Percentiles rank a stretch among this genome's conserved stretches.
Conservation (phyloP, 148 eudicot species). For the Rhododendron ferrugineum region DNA sequence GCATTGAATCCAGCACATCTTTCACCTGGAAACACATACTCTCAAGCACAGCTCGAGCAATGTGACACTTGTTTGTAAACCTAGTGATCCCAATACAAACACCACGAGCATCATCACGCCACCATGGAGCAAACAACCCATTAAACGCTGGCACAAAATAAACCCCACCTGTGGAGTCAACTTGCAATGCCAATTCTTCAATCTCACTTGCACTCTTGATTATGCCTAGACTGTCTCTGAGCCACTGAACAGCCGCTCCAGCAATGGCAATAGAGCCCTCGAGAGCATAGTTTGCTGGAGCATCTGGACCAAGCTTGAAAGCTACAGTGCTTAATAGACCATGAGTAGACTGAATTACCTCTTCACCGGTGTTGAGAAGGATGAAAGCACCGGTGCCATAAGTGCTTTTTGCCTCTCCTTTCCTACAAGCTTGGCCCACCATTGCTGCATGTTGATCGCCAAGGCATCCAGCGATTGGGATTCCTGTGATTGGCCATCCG, state of each 20-base stretch:
- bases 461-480: constrained; percentile 94
- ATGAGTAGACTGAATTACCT: constrained; percentile 59
- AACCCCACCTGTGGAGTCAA: constrained; percentile 84
- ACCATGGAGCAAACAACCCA: constrained; percentile 99
- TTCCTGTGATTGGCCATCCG: constrained; percentile 81
- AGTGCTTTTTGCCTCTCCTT: constrained; percentile 95
- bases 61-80: constrained; percentile 84
- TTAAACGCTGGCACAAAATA: constrained; percentile 98
- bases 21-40: constrained; percentile 97
- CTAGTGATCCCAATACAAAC: constrained; percentile 89
- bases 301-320: constrained; percentile 79
- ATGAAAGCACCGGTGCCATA: constrained; percentile 98
- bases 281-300: constrained; percentile 77
- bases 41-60: constrained; percentile 92
- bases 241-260: constrained; percentile 99
- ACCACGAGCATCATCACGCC: constrained; percentile 99
- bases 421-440: constrained; percentile 89
- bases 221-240: constrained; percentile 85
- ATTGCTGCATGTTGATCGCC: constrained; percentile 99
- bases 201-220: constrained; percentile 73
- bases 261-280: constrained; percentile 99
- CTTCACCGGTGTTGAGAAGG: constrained; percentile 84
- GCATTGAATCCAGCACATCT: constrained; percentile 97
- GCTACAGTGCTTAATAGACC: constrained; percentile 85
- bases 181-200: constrained; percentile 78